These are phyloP conservation scores for Pilasporangium apinafurcum DNA, from an alignment of 352 stramenopile species.

Conservation along the genomic window DNA sequence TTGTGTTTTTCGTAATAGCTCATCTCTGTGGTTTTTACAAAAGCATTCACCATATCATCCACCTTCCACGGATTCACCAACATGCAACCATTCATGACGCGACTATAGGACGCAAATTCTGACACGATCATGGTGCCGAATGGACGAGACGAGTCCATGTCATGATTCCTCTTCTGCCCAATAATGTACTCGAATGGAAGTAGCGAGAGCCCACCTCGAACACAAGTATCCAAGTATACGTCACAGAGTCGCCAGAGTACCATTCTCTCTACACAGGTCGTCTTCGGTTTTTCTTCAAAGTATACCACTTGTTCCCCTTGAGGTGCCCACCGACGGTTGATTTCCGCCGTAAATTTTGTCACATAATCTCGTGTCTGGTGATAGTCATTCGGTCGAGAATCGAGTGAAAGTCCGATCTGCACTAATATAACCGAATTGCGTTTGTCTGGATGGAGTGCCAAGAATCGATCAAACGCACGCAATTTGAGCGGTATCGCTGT, in stretches of 20 bases:
- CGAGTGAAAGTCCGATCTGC: constrained; percentile 66
- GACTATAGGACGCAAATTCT: constrained; percentile 95
- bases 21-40: constrained; percentile 65
- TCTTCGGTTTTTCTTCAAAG: constrained; percentile 65
- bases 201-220: constrained; percentile 59
- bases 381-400: constrained; percentile 91
- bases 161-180: constrained; percentile 45
- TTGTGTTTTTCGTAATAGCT: constrained; percentile 74
- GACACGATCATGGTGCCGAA: constrained; percentile 92
- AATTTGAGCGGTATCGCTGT: constrained; percentile 96
- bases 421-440: constrained; percentile 64
- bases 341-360: constrained; percentile 82
- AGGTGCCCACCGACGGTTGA: constrained; percentile 84
- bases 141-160: constrained; percentile 19
- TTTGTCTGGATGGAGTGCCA: constrained; percentile 81
- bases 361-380: constrained; percentile 89
- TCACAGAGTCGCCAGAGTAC: constrained; percentile 66
- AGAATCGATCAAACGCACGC: constrained; percentile 93
- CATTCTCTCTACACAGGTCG: constrained; percentile 60
- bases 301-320: constrained; percentile 54
- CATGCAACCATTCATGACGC: constrained; percentile 95
- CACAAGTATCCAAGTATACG: constrained; percentile 61
- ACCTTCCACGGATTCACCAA: constrained; percentile 98
- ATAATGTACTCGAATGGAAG: constrained; percentile 78
- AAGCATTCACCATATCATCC: constrained; percentile 70